These are phyloP conservation scores for Cetradonia linearis DNA, from an alignment of 495 filamentous ascomycete species.

Conservation along the genomic window DNA sequence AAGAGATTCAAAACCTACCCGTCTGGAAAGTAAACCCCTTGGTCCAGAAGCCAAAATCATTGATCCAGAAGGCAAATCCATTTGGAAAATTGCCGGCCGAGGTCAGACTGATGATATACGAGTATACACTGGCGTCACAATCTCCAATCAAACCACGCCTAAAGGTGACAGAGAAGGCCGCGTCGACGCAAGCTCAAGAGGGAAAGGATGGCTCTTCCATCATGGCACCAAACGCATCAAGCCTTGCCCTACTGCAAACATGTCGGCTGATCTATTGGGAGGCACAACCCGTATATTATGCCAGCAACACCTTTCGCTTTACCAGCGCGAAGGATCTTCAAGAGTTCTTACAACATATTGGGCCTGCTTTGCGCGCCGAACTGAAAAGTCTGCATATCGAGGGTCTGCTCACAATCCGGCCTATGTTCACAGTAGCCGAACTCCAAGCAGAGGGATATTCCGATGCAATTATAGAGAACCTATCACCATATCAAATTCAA, in stretches of 20 bases:
- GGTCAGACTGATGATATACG: conserved; percentile 13
- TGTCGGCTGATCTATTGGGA: conserved; percentile 10
- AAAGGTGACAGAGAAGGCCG: not conserved
- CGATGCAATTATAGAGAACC: rapidly evolving
- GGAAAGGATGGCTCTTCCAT: not conserved
- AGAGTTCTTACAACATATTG: not conserved
- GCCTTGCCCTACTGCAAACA: conserved; percentile 7
- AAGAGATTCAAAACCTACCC: not conserved
- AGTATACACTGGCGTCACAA: not conserved
- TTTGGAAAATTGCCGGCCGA: conserved; percentile 7
- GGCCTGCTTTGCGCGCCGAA: not conserved
- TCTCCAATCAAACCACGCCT: not conserved
- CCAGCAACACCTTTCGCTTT: conserved; percentile 7
- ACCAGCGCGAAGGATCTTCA: not conserved
- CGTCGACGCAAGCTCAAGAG: not conserved
- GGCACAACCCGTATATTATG: conserved; percentile 9
- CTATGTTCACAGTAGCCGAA: not conserved
- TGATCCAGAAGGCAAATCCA: too few species aligned
- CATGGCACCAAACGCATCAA: not conserved
- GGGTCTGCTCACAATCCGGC: not conserved
- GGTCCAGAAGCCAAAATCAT: too few species aligned
- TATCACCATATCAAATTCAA: not conserved
- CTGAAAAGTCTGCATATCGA: conserved; percentile 6
- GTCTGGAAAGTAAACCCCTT: not conserved
- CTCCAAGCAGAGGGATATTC: not conserved